Evolutionary conservation across 176 grass and related monocot species (phyloP).

Genomic region (Cenchrus americanus): DNA sequence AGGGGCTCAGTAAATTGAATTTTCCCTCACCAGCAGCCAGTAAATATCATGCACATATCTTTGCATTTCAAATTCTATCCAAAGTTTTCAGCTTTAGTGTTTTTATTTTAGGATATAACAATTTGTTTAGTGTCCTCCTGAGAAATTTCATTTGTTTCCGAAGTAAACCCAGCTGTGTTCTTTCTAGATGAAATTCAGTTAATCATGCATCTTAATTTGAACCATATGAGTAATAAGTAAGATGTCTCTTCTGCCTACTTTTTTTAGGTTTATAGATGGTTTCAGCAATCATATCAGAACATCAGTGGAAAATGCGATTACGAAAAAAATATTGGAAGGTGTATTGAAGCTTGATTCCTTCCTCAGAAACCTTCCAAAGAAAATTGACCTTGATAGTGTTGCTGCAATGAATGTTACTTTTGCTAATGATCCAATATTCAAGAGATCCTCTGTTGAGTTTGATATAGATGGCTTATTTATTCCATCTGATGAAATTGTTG

Average conservation of each 20-base stretch:
- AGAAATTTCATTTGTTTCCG: not conserved
- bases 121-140: not conserved
- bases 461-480: constrained; percentile 92
- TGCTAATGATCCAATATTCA: constrained; percentile 79
- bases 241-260: constrained; percentile 25
- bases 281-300: constrained; percentile 84
- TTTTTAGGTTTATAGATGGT: constrained; percentile 79
- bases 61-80: constrained; percentile 18
- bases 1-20: not conserved
- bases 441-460: constrained; percentile 81
- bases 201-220: not conserved
- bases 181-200: constrained; percentile 11
- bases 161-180: constrained; percentile 15
- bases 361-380: constrained; percentile 71
- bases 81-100: not conserved
- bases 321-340: constrained; percentile 71
- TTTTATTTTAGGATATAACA: not conserved
- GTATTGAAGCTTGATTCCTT: constrained; percentile 76
- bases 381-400: constrained; percentile 76
- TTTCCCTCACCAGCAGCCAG: constrained; percentile 13
- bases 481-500: constrained; percentile 43
- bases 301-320: constrained; percentile 81
- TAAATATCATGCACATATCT: not conserved
- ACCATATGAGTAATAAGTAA: constrained; percentile 1
- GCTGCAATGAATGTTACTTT: constrained; percentile 83